These are phyloP conservation scores for Boletus patriciae DNA, from an alignment of 768 basidiomycete genomes.

Conservation along the genomic window DNA sequence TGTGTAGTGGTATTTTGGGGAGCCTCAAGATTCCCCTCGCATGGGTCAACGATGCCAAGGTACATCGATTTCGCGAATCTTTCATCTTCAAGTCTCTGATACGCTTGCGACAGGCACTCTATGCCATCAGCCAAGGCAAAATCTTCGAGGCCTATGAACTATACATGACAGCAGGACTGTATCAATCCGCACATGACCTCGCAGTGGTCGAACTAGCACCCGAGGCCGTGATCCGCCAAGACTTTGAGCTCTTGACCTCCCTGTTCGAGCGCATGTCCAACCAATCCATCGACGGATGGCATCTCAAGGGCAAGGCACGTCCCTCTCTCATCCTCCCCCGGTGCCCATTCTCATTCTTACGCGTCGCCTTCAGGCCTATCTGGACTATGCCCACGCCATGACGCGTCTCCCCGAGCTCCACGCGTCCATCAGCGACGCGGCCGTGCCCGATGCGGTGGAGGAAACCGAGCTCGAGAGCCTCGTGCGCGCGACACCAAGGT, in stretches of 20 bases:
- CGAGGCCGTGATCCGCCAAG: slow-evolving; percentile 69
- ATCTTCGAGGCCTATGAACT: slow-evolving; percentile 75
- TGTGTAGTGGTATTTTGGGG: slow-evolving; percentile 65
- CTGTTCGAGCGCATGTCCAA: slow-evolving; percentile 68
- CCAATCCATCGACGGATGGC: slow-evolving; percentile 69
- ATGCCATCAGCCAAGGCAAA: slow-evolving; percentile 59
- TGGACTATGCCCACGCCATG: slow-evolving; percentile 72
- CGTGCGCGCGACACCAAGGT: slow-evolving; percentile 55
- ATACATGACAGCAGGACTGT: slow-evolving; percentile 68
- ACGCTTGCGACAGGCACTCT: slow-evolving; percentile 54
- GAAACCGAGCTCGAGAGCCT: slow-evolving; percentile 60
- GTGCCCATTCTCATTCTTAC: slow-evolving; percentile 9
- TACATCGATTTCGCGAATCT: slow-evolving; percentile 26
- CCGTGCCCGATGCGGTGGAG: slow-evolving; percentile 46
- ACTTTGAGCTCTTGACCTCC: slow-evolving; percentile 58
- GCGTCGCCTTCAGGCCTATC: slow-evolving; percentile 47
- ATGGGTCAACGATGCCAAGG: slow-evolving; percentile 94
- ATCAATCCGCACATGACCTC: slow-evolving; percentile 76
- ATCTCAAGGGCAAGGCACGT: slow-evolving; percentile 75
- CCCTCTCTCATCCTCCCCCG: neutral
- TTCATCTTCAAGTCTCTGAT: neutral
- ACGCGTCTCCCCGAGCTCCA: slow-evolving; percentile 57
- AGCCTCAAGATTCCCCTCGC: slow-evolving; percentile 76
- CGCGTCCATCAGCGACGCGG: slow-evolving; percentile 42
- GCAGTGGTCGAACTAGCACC: slow-evolving; percentile 86